Evolutionary conservation across 1,284 basidiomycete genomes (phyloP).

Genomic region (Papiliotrema laurentii): DNA sequence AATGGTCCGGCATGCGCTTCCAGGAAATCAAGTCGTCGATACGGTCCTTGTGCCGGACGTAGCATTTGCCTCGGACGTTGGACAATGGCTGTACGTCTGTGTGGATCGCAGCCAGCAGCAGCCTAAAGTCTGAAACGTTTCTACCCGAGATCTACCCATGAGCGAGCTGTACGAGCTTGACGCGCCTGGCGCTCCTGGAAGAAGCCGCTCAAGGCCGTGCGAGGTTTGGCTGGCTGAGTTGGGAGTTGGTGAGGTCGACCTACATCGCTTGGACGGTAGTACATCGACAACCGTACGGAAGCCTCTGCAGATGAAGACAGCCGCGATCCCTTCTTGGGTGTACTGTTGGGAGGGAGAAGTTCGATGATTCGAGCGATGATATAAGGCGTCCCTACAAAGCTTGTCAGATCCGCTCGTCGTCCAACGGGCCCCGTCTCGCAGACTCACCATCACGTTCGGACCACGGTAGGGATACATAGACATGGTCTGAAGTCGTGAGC

Average conservation of each 20-base stretch:
- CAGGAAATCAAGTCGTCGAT: constrained; percentile 89
- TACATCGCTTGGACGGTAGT: constrained; percentile 68
- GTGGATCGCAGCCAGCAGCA: constrained; percentile 89
- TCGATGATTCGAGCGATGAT: constrained; percentile 94
- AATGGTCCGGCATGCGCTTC: constrained; percentile 91
- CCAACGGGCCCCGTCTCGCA: neutral
- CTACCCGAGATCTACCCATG: constrained; percentile 45
- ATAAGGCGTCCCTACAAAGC: constrained; percentile 64
- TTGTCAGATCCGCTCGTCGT: neutral
- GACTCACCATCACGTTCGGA: constrained; percentile 72
- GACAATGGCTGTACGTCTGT: constrained; percentile 89
- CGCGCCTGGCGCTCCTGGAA: no score
- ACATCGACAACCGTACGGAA: constrained; percentile 79
- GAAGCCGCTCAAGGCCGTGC: no score
- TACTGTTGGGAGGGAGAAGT: constrained; percentile 65
- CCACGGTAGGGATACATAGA: constrained; percentile 91
- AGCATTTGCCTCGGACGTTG: constrained; percentile 84
- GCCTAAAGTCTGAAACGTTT: constrained; percentile 70
- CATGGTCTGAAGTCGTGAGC: constrained; percentile 65
- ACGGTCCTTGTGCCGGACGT: constrained; percentile 88
- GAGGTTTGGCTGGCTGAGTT: no score
- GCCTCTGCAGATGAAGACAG: constrained; percentile 16
- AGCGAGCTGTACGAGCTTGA: no score
- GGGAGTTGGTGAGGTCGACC: constrained; percentile 7
- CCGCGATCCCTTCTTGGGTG: constrained; percentile 27